A percentile compares a stretch with the other conserved stretches of the same genome.
phyloP scores from a whole-genome alignment of 2,329 filamentous ascomycete genomes.

The Nemania serpens region DNA sequence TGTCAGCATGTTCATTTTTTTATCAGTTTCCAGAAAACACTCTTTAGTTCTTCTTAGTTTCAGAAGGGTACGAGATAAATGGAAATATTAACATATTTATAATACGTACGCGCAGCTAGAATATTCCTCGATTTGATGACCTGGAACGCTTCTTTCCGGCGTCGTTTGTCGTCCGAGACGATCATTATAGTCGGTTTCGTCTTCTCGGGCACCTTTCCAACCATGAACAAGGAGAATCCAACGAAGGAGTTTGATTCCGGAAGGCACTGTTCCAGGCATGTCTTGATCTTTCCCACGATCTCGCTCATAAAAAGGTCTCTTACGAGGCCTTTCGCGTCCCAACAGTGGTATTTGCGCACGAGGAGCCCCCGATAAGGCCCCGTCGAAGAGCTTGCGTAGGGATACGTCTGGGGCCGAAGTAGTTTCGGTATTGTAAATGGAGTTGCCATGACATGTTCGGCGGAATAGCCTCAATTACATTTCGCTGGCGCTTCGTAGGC shows the following conservation, averaged over 20 bases:
- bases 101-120: background rate
- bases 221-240: slow-evolving; percentile 28
- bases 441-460: background rate
- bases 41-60: too few species aligned
- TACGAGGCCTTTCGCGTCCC: slow-evolving; percentile 19
- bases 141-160: slow-evolving; percentile 23
- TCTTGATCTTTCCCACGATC: slow-evolving; percentile 20
- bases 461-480: background rate
- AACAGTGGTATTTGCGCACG: slow-evolving; percentile 22
- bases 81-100: too few species aligned
- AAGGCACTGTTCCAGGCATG: slow-evolving; percentile 19
- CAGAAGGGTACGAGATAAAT: too few species aligned
- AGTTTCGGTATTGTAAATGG: slow-evolving; percentile 15
- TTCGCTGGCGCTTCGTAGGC: background rate
- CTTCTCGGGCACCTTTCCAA: slow-evolving; percentile 25
- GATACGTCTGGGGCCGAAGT: slow-evolving; percentile 18
- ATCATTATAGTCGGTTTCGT: slow-evolving; percentile 26
- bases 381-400: slow-evolving; percentile 21
- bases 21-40: too few species aligned
- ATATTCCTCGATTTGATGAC: slow-evolving; percentile 20
- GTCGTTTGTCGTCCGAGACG: slow-evolving; percentile 23
- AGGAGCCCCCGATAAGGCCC: slow-evolving; percentile 21
- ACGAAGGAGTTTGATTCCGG: slow-evolving; percentile 25
- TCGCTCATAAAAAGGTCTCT: slow-evolving; percentile 16
- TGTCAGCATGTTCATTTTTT: too few species aligned